These are phyloP conservation scores for Ustulina deusta DNA, from an alignment of 2,329 filamentous ascomycete species.

Conservation along the genomic window DNA sequence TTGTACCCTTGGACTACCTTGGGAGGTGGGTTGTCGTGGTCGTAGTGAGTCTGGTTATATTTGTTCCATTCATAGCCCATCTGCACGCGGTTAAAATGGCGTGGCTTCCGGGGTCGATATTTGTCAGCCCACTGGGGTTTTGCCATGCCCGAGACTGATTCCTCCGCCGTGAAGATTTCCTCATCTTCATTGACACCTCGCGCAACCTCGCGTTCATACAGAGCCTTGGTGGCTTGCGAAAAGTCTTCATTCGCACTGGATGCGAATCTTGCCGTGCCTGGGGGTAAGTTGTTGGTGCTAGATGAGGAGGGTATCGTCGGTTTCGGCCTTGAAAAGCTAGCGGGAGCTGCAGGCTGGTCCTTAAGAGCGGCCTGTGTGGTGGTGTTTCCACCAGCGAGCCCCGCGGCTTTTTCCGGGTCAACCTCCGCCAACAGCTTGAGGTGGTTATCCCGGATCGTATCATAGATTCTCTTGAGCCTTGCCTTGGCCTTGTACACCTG, in stretches of 20 bases:
- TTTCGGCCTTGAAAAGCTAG: constrained; percentile 43
- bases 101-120: constrained; percentile 89
- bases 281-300: constrained; percentile 57
- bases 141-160: constrained; percentile 73
- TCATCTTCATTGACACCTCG: constrained; percentile 93
- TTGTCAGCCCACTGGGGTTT: constrained; percentile 85
- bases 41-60: constrained; percentile 99
- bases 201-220: constrained; percentile 93
- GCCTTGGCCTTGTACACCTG: constrained; percentile 93
- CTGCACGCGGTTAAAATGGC: constrained; percentile 97
- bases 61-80: constrained; percentile 99
- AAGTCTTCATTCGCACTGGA: constrained; percentile 79
- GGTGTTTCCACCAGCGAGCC: constrained; percentile 54
- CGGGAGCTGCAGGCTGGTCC: constrained; percentile 37
- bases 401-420: constrained; percentile 74
- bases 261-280: constrained; percentile 76
- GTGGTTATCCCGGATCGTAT: constrained; percentile 78
- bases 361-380: constrained; percentile 52
- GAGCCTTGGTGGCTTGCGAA: constrained; percentile 85
- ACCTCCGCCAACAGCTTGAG: constrained; percentile 73
- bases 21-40: constrained; percentile 96
- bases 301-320: constrained; percentile 43
- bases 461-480: constrained; percentile 81
- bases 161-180: constrained; percentile 93
- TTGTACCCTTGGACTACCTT: constrained; percentile 99